Evolutionary conservation across 129 eudicot species (phyloP).

Genomic region (Flaveria ramosissima): DNA sequence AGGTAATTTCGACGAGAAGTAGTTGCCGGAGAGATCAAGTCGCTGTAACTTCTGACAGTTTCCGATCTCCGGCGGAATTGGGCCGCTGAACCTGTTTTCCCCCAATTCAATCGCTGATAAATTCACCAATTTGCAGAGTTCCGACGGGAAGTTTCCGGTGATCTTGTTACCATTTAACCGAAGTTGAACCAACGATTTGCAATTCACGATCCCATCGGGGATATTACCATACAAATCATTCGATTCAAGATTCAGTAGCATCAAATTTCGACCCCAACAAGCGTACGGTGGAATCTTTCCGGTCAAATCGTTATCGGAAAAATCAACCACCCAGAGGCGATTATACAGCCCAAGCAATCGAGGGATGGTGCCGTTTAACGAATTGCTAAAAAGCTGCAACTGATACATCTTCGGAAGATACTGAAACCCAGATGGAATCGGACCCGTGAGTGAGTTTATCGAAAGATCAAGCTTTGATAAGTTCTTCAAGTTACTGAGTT

Average conservation of each 20-base stretch:
- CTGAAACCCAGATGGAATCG: constrained; percentile 80
- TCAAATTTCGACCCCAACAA: constrained; percentile 64
- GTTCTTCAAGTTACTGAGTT: constrained; percentile 60
- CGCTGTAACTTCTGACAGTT: constrained; percentile 76
- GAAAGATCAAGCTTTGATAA: constrained; percentile 78
- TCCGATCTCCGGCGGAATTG: constrained; percentile 58
- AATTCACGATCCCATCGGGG: constrained; percentile 60
- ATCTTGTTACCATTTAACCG: constrained; percentile 65
- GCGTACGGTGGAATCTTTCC: constrained; percentile 78
- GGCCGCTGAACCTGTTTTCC: constrained; percentile 79
- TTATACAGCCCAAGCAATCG: constrained; percentile 66
- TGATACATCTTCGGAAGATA: constrained; percentile 64
- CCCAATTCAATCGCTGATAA: constrained; percentile 78
- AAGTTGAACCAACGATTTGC: constrained; percentile 70
- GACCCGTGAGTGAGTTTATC: constrained; percentile 71
- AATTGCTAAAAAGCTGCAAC: constrained; percentile 75
- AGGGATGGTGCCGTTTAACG: constrained; percentile 76
- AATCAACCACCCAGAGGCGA: constrained; percentile 85
- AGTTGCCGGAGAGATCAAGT: constrained; percentile 77
- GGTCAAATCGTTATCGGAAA: constrained; percentile 60
- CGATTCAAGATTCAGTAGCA: constrained; percentile 66
- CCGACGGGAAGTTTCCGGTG: constrained; percentile 80
- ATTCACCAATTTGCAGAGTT: constrained; percentile 58
- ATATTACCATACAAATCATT: constrained; percentile 71
- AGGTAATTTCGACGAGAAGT: constrained; percentile 65